Evolutionary conservation across 257 asterid genomes (phyloP), one percentile per base, ranked within the genome.

Genomic region (Lantana camara): DNA sequence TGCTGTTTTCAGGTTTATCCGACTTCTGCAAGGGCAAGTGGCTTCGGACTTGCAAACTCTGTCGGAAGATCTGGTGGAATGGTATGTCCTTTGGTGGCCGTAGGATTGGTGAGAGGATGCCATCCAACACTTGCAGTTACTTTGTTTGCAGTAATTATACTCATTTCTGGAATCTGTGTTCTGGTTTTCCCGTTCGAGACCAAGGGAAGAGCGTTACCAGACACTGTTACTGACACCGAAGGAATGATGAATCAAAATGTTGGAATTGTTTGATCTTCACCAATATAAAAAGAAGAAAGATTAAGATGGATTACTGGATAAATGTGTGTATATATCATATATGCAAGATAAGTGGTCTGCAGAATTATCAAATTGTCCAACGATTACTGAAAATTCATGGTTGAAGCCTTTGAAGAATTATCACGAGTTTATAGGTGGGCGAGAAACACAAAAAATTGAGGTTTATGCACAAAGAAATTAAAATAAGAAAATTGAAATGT

Each of bases 1-100:
- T n/a, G n/a, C n/a, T n/a, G n/a, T n/a, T n/a, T n/a, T n/a, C n/a
- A 75, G 80, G 72, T 75, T 37, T 75, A 75, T 65, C 80, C 80
- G 17, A 70, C 80, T 41, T 68, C 58, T 20, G 57, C 62, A 34
- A 60, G 80, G 49, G 52, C 70, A 9, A 70, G 58, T 14, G 76
- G 76, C 0, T 57, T 35, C 6, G 80, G 80, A 38, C 66, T 75
- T 45, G 73, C 76, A 65, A 60, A 21, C 0, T 42, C 67, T 11
- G 51, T 75, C 49, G 80, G 76, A 40, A 60, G 76, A 70, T 5
- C 5, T 27, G n/a, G n/a, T n/a, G n/a, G n/a, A 20, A 70, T 70
- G 80, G 22, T 75, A 53, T 75, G 80, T 48, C 80, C 80, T 21
- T 42, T 67, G 45, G 76, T 75, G 8, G 80, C 80, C 12, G 73